Base-by-base conservation (phyloP, 139 green algal genomes). In the Tetraselmis chui region DNA sequence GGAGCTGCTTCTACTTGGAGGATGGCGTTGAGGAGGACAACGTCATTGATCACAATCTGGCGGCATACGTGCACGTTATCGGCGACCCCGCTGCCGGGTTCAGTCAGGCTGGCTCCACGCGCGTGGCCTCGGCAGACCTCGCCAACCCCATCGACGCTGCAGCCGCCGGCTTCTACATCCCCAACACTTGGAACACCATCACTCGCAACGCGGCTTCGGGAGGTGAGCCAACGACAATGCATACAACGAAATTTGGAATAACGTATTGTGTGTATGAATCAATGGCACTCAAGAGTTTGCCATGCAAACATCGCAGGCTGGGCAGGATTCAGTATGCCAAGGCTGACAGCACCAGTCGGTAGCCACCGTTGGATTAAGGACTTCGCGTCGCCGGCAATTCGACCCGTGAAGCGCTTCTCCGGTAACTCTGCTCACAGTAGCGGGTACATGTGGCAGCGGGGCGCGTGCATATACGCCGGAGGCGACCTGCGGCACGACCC, bases 21-120 rank as follows among this genome's bases (percentile, higher is more conserved):
- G 85, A 91, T 27, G 87, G 87, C 0, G 88, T 91, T 32, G 86
- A 93, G 84, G 89, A 93, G 85, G 18, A 81, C 83, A 92, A 93
- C 86, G 83, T 76, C 31, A n/a, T 93, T 18, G 82, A 91, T 30
- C 80, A 77, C 87, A 93, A 93, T 74, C 75, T 92, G 80, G 89
- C 86, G 2, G 88, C 83, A 2, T 92, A 86, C 75, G 87, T 93
- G 32, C 86, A 92, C 80, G 78, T 86, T 26, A 91, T 93, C 27
- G 89, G 89, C 1, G 32, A 30, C 1, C 85, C 87, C 2, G 85
- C 87, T 23, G 83, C 74, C 1, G 87, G 87, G 26, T 25, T 32
- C 25, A 75, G 67, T 23, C 87, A 90, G 74, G 78, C 29, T 29
- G 87, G 87, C 18, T 67, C 45, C 45, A 67, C 45, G 18, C 45